A percentile compares a stretch with the other conserved stretches of the same genome.
These are phyloP conservation scores for Phytophthora brassicae DNA, from an alignment of 352 stramenopile genomes.

Conservation along the genomic window DNA sequence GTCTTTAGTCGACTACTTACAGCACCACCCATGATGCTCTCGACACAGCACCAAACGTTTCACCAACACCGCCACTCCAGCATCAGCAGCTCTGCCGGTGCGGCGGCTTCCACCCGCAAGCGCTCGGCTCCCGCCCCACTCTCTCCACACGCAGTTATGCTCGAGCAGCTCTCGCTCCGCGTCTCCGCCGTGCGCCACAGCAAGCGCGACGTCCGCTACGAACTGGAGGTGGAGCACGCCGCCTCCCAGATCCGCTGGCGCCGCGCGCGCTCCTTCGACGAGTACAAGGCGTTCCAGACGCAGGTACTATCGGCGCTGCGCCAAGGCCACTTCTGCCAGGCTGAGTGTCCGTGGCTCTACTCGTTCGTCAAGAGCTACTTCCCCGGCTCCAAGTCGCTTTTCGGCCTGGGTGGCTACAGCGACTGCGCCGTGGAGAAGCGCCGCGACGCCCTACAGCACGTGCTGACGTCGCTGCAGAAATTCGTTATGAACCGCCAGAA, in stretches of 20 bases:
- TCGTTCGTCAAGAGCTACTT: conserved; percentile 54
- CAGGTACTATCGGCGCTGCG: conserved; percentile 28
- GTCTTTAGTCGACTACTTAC: neutral
- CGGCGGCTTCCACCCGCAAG: conserved; percentile 1
- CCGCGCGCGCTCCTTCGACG: conserved; percentile 24
- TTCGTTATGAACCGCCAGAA: conserved; percentile 39
- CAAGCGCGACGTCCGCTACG: conserved; percentile 22
- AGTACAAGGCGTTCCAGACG: conserved; percentile 30
- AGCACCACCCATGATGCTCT: conserved; percentile 5
- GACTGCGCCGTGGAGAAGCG: conserved; percentile 28
- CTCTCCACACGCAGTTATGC: neutral
- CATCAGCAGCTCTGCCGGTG: neutral
- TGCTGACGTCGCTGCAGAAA: conserved; percentile 37
- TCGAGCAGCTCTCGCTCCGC: conserved; percentile 22
- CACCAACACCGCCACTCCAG: conserved; percentile 10
- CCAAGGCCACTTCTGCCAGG: conserved; percentile 49
- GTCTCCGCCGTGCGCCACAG: conserved; percentile 11
- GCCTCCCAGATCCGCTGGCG: conserved; percentile 5
- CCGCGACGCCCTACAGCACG: conserved; percentile 27
- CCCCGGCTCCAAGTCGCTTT: conserved; percentile 28
- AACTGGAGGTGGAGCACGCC: conserved; percentile 4
- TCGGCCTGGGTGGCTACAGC: conserved; percentile 25
- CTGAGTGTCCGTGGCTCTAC: conserved; percentile 53
- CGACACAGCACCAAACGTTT: conserved; percentile 5
- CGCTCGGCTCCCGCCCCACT: neutral